These are phyloP conservation scores for Fusarium fracticaudum DNA, from an alignment of 2,329 filamentous ascomycete species.

Conservation along the genomic window DNA sequence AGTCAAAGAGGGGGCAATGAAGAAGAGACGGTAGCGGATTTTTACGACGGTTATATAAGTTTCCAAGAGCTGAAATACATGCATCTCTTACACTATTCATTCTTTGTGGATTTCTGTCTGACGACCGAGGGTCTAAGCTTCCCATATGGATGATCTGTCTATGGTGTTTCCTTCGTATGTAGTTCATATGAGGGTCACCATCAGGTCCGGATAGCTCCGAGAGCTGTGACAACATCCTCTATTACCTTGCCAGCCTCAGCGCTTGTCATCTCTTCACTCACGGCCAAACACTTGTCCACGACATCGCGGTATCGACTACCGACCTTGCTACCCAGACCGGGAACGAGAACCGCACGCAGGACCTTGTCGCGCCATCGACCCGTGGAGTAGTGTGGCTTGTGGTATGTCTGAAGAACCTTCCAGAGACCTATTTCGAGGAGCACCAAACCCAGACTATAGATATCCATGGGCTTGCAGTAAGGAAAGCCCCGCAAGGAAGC, in stretches of 20 bases:
- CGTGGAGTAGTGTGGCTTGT: constrained; percentile 54
- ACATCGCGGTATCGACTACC: constrained; percentile 53
- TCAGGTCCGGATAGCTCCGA: constrained; percentile 51
- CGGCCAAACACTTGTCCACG: constrained; percentile 54
- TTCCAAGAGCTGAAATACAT: constrained; percentile 38
- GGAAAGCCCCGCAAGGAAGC: constrained; percentile 52
- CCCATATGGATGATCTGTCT: not conserved
- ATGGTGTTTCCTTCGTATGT: not conserved
- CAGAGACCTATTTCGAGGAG: constrained; percentile 62
- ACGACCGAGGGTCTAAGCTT: not conserved
- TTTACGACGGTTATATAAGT: constrained; percentile 37
- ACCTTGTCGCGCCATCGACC: constrained; percentile 56
- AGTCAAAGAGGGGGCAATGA: constrained; percentile 11
- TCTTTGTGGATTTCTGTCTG: not conserved
- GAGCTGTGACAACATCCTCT: constrained; percentile 53
- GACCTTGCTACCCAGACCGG: constrained; percentile 53
- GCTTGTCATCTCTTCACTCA: constrained; percentile 49
- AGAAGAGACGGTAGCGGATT: constrained; percentile 28
- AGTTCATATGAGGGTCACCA: not conserved
- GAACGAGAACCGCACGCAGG: constrained; percentile 52
- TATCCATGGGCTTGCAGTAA: constrained; percentile 60
- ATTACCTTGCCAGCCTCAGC: constrained; percentile 53
- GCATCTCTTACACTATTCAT: constrained; percentile 23
- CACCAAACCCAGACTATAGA: constrained; percentile 63
- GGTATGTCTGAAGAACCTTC: constrained; percentile 53